Percentiles rank a stretch among this genome's conserved stretches.
phyloP scores from a whole-genome alignment of 352 stramenopile genomes.

The Phytopythium oedochilum region DNA sequence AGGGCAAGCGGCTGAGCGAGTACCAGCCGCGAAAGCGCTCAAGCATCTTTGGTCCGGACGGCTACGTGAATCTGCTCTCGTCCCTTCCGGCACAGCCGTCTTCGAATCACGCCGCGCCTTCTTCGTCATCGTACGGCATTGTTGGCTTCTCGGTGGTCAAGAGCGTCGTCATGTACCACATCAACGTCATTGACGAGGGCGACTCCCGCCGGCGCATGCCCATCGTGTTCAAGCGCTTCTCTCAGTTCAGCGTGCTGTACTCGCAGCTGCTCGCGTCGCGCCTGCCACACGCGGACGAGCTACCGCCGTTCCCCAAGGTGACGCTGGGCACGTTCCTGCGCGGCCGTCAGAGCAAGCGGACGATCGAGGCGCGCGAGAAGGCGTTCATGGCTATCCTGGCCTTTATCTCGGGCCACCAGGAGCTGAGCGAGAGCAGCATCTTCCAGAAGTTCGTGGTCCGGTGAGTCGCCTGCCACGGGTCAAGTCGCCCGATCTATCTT shows the following conservation, averaged over 20 bases:
- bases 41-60: slow-evolving; percentile 6
- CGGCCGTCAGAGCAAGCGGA: slow-evolving; percentile 34
- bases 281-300: slow-evolving; percentile 11
- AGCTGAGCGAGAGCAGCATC: slow-evolving; percentile 35
- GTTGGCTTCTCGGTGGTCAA: slow-evolving; percentile 35
- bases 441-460: slow-evolving; percentile 46
- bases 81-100: not conserved
- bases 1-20: slow-evolving; percentile 2
- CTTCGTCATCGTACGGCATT: slow-evolving; percentile 25
- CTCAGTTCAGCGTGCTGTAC: slow-evolving; percentile 48
- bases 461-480: too few relatives aligned
- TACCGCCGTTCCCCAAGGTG: slow-evolving; percentile 35
- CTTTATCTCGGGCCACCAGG: slow-evolving; percentile 31
- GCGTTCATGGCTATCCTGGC: slow-evolving; percentile 43
- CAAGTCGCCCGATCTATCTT: not conserved
- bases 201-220: slow-evolving; percentile 13
- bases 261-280: slow-evolving; percentile 30
- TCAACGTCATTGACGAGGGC: slow-evolving; percentile 24
- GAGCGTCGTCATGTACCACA: slow-evolving; percentile 52
- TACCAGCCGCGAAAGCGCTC: slow-evolving; percentile 13
- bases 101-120: not conserved
- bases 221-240: slow-evolving; percentile 42
- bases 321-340: slow-evolving; percentile 43
- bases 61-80: not conserved
- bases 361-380: slow-evolving; percentile 43